Percentiles rank a stretch among this genome's conserved stretches.
Evolutionary conservation across 1,139 yeast species (phyloP).

Genomic region (Scheffersomyces lignicola): DNA sequence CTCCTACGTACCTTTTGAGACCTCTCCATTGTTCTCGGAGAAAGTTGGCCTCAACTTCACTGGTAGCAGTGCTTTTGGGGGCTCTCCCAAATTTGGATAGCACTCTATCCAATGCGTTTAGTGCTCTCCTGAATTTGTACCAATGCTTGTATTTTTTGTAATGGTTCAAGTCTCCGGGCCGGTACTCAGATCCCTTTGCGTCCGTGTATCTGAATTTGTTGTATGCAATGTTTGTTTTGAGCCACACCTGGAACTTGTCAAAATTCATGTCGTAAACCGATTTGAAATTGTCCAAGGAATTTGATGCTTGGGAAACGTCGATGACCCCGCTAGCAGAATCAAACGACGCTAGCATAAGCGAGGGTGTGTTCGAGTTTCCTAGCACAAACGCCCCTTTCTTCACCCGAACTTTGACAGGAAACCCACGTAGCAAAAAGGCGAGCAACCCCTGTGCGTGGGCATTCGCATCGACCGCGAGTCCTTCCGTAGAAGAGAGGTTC

Average conservation of each 20-base stretch:
- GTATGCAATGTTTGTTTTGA: slow-evolving; percentile 70
- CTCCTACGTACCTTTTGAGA: slow-evolving; percentile 42
- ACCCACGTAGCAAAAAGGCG: slow-evolving; percentile 33
- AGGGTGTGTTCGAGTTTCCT: slow-evolving; percentile 79
- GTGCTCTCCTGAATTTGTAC: slow-evolving; percentile 22
- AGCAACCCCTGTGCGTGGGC: slow-evolving; percentile 5
- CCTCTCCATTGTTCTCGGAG: slow-evolving; percentile 38
- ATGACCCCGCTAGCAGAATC: slow-evolving; percentile 55
- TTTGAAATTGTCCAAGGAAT: slow-evolving; percentile 56
- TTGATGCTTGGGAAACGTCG: slow-evolving; percentile 56
- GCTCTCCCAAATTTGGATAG: slow-evolving; percentile 7
- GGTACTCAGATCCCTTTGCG: slow-evolving; percentile 1
- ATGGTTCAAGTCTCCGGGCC: slow-evolving; percentile 11
- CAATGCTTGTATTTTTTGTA: slow-evolving; percentile 21
- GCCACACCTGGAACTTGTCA: slow-evolving; percentile 53
- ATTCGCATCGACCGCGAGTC: background rate
- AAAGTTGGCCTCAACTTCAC: slow-evolving; percentile 8
- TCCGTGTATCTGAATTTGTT: slow-evolving; percentile 18
- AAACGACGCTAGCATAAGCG: slow-evolving; percentile 64
- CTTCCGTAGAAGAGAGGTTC: background rate
- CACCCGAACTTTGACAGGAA: slow-evolving; percentile 62
- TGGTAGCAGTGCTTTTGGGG: slow-evolving; percentile 7
- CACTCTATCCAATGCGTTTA: slow-evolving; percentile 13
- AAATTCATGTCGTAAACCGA: slow-evolving; percentile 42
- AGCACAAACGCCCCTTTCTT: slow-evolving; percentile 71